Evolutionary conservation across 2,329 filamentous ascomycete genomes (phyloP).

Genomic region (Aspergillus jensenii): DNA sequence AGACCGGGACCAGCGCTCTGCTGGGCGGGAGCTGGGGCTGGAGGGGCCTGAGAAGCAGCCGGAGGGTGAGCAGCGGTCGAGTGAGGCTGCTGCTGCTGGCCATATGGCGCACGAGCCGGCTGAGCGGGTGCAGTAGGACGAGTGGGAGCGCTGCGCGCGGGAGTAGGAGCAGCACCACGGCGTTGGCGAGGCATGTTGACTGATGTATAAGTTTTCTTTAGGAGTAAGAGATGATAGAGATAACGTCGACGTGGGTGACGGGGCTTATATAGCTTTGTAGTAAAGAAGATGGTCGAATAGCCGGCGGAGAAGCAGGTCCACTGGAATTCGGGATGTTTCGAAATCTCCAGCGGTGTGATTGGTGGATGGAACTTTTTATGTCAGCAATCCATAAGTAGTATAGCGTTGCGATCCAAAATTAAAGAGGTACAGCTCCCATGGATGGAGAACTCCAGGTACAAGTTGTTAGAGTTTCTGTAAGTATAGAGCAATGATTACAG

Average conservation of each 20-base stretch:
- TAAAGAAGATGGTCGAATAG: conserved; percentile 23
- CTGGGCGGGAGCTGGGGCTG: conserved; percentile 40
- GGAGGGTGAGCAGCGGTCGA: conserved; percentile 60
- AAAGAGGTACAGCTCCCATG: not conserved
- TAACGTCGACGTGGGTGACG: conserved; percentile 14
- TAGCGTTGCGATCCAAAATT: not conserved
- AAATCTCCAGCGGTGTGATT: conserved; percentile 27
- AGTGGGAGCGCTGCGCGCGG: conserved; percentile 58
- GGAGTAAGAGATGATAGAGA: conserved; percentile 16
- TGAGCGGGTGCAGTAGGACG: conserved; percentile 65
- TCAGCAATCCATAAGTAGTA: conserved; percentile 5
- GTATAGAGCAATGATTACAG: not conserved
- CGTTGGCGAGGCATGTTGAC: conserved; percentile 74
- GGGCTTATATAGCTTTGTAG: conserved; percentile 15
- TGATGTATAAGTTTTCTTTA: conserved; percentile 26
- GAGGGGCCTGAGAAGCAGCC: conserved; percentile 47
- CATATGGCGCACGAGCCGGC: conserved; percentile 51
- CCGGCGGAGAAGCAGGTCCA: conserved; percentile 18
- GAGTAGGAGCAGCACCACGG: conserved; percentile 58
- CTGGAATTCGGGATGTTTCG: conserved; percentile 1
- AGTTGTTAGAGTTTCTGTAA: not conserved
- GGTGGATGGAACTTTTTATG: conserved; percentile 6
- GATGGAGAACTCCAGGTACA: not conserved
- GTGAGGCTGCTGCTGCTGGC: conserved; percentile 66
- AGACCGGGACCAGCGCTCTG: conserved; percentile 73